These are phyloP conservation scores for Saccharomyces pastorianus DNA, from an alignment of 1,139 yeast species.

Conservation along the genomic window DNA sequence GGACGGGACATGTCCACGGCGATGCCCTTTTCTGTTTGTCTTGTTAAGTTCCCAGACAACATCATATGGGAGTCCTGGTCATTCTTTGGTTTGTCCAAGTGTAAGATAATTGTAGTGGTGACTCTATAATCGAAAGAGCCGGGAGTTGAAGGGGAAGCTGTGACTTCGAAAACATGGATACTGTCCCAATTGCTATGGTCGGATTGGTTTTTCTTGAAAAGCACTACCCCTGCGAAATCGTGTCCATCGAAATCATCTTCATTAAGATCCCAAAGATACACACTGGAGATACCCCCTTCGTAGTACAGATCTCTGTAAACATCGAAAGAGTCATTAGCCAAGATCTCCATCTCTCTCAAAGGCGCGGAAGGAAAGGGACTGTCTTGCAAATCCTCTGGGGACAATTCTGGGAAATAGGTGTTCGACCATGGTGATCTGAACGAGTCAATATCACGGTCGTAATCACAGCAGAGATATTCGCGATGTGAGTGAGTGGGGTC, in stretches of 20 bases:
- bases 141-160: slow-evolving; percentile 36
- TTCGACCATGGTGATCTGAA: slow-evolving; percentile 90
- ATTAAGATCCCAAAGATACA: slow-evolving; percentile 72
- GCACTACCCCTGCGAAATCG: slow-evolving; percentile 82
- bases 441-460: slow-evolving; percentile 90
- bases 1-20: slow-evolving; percentile 18
- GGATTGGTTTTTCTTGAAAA: slow-evolving; percentile 54
- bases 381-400: slow-evolving; percentile 48
- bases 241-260: slow-evolving; percentile 35
- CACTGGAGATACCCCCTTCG: slow-evolving; percentile 86
- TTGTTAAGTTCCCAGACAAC: slow-evolving; percentile 75
- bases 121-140: slow-evolving; percentile 54
- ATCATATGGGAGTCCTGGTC: slow-evolving; percentile 34
- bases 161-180: slow-evolving; percentile 83
- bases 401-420: slow-evolving; percentile 55
- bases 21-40: slow-evolving; percentile 52
- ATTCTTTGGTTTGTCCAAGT: slow-evolving; percentile 37
- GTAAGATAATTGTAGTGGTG: slow-evolving; percentile 83
- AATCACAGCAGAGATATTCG: slow-evolving; percentile 79
- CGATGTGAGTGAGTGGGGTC: slow-evolving; percentile 45
- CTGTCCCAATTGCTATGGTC: slow-evolving; percentile 76
- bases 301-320: slow-evolving; percentile 88
- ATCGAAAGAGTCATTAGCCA: slow-evolving; percentile 87
- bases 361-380: slow-evolving; percentile 65
- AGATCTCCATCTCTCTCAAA: slow-evolving; percentile 65